phyloP scores from a whole-genome alignment of 441 rosid genomes.

The Raphanus hybrid region DNA sequence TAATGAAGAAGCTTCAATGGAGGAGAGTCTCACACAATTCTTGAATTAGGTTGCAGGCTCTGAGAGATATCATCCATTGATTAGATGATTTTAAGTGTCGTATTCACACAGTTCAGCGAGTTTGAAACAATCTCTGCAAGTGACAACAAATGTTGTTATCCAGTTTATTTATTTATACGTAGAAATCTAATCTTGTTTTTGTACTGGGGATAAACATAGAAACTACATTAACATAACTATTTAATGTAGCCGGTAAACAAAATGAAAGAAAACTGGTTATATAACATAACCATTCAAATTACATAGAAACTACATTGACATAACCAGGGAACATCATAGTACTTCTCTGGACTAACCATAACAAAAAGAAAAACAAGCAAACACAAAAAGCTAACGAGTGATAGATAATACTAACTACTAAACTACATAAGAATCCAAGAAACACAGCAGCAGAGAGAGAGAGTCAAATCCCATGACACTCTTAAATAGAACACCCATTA shows the following conservation, averaged over 20 bases:
- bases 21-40: too few relatives aligned
- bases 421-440: conserved; percentile 34
- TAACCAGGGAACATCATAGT: conserved; percentile 23
- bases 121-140: too few relatives aligned
- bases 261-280: neutral
- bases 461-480: conserved; percentile 28
- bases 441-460: conserved; percentile 39
- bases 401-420: conserved; percentile 12
- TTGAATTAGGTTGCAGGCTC: too few relatives aligned
- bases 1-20: neutral
- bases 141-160: too few relatives aligned
- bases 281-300: conserved; percentile 28
- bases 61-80: too few relatives aligned
- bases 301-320: conserved; percentile 30
- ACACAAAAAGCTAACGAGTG: neutral
- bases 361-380: neutral
- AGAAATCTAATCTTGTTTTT: too few relatives aligned
- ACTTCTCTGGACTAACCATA: conserved; percentile 26
- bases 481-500: conserved; percentile 32
- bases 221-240: too few relatives aligned
- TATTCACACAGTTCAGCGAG: too few relatives aligned
- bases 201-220: too few relatives aligned
- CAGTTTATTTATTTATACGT: too few relatives aligned
- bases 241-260: neutral
- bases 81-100: too few relatives aligned